Evolutionary conservation across 2,329 filamentous ascomycete species (phyloP).

Genomic region (Xylariaceae sp.): DNA sequence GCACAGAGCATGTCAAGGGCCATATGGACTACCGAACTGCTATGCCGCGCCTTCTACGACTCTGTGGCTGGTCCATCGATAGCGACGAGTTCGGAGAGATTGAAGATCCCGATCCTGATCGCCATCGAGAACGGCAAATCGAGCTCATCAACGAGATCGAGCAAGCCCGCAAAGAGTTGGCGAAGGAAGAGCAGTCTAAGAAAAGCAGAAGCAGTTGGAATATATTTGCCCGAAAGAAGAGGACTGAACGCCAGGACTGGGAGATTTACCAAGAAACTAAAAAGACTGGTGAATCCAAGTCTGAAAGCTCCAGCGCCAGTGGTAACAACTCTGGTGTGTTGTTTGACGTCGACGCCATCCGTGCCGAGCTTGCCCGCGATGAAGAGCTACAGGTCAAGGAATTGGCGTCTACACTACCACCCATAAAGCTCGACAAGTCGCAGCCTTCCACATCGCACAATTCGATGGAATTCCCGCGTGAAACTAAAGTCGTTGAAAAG

Average conservation of each 20-base stretch:
- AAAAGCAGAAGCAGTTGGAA: slow-evolving; percentile 47
- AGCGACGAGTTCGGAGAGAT: slow-evolving; percentile 95
- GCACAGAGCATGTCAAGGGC: slow-evolving; percentile 77
- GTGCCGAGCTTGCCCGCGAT: slow-evolving; percentile 74
- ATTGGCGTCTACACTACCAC: slow-evolving; percentile 80
- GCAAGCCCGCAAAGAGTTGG: slow-evolving; percentile 80
- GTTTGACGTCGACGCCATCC: slow-evolving; percentile 93
- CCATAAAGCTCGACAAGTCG: slow-evolving; percentile 70
- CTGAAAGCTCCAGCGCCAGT: slow-evolving; percentile 47
- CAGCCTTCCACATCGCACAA: slow-evolving; percentile 34
- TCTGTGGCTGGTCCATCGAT: slow-evolving; percentile 86
- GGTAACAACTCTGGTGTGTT: slow-evolving; percentile 58
- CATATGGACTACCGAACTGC: slow-evolving; percentile 96
- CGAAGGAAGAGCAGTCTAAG: slow-evolving; percentile 67
- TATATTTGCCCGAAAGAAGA: slow-evolving; percentile 79
- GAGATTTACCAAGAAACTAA: slow-evolving; percentile 81
- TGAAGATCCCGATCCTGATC: slow-evolving; percentile 93
- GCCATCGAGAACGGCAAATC: slow-evolving; percentile 78
- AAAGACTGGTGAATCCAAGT: slow-evolving; percentile 24
- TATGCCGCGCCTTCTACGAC: slow-evolving; percentile 81
- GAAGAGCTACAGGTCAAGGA: slow-evolving; percentile 62
- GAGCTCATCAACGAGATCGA: slow-evolving; percentile 97
- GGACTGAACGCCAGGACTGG: slow-evolving; percentile 79
- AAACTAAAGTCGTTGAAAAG: slow-evolving; percentile 44
- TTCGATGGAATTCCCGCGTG: slow-evolving; percentile 36